Evolutionary conservation across 257 asterid genomes (phyloP), one percentile per base, ranked within the genome.

Genomic region (Gentiana dahurica): DNA sequence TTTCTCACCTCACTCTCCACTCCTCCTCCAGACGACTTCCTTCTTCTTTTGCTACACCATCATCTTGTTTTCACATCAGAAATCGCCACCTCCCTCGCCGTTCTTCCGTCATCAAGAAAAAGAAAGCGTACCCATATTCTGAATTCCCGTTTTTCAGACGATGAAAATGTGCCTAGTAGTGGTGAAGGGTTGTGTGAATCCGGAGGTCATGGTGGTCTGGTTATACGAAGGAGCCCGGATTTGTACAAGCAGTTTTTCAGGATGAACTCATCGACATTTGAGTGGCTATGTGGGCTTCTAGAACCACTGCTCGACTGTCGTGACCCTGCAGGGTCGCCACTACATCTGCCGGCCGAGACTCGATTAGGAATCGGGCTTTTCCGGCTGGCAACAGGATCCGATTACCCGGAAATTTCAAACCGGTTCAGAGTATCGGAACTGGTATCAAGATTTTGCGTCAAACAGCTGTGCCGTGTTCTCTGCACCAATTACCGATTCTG

Each of bases 241-340:
- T 59, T 74, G 50, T 89, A 81, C 76, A 71, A 71, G 73, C 78
- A 57, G 1, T 51, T 73, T 44, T 89, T 89, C 58, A 69, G 68
- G 57, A 86, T 89, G 92, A 81, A 71, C 35, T 33, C 77, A 1
- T 72, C 92, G 9, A 79, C 87, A 0, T 89, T 89, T 49, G 97
- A 86, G 61, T 86, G 97, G 97, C 87, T 89, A 1, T 81, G 91
- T 52, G 83, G 97, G 8, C 79, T 85, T 12, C 81, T 89, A 6
- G 97, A 89, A 33, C 97, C 97, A 36, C 60, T 89, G 3, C 87
- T 89, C 54, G 97, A 89, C 43, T 83, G 94, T 55, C 94, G 94
- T 47, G 97, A 89, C 80, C 97, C 97, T 69, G 80, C 74, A 4
- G 74, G 63, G 47, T 70, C 87, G 4, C 94, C 92, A 0, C 82